Evolutionary conservation across 768 basidiomycete genomes (phyloP), one percentile per base, ranked within the genome.

Genomic region (Mycena rebaudengoi): DNA sequence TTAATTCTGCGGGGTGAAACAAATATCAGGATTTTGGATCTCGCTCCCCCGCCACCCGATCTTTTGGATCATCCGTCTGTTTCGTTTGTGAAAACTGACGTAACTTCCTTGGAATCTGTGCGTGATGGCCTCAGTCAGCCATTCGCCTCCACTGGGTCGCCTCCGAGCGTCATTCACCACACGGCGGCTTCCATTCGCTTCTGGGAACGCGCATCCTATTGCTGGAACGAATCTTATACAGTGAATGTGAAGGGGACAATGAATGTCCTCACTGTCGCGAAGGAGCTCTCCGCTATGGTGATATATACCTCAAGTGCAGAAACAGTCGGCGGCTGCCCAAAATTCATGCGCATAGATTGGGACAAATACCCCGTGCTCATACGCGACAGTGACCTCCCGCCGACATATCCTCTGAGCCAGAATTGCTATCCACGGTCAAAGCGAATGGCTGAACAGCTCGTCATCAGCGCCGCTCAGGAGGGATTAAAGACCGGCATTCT

Each of bases 361-460:
- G 73, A 74, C 23, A 30, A 50, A 28, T 65, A 67, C 30, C 68
- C 68, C 11, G 40, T 43, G 32, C 48, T 62, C 61, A 67, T 86
- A 43, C 79, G 81, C 66, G 83, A 86, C 69, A 86, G 88, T 69
- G 82, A 85, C 70, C 76, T 83, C 14, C 61, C 85, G 55, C 75
- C 76, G 2, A 77, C 76, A 62, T 77, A 80, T 2, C 73, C 73
- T 1, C 68, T 23, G 7, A 64, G 70, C 14, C 66, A 82, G 28
- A 84, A 83, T 67, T 82, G 82, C 25, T 89, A 89, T 70, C 83
- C 85, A 68, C 77, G 79, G 39, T 86, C 86, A 40, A 88, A 88
- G 71, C 79, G 81, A 11, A 68, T 79, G 54, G 86, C 85, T 1
- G 87, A 88, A 71, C 75, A 80, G 68, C 73, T 86, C 35, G 84